These are phyloP conservation scores for Elaeis guineensis DNA, from an alignment of 176 grass and related monocot species.

Conservation along the genomic window DNA sequence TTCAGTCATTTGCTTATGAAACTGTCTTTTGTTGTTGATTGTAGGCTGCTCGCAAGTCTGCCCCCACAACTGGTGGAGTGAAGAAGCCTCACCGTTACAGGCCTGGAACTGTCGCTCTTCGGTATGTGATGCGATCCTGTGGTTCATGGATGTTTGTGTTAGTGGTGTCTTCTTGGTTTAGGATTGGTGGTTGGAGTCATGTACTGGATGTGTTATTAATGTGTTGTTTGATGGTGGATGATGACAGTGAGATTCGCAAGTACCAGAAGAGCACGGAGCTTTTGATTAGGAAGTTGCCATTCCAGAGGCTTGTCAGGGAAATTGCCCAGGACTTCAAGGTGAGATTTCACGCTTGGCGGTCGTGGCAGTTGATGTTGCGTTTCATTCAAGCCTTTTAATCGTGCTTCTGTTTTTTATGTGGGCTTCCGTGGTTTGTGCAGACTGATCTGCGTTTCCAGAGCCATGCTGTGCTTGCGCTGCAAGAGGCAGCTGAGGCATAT, in stretches of 20 bases:
- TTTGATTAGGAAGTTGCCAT: slow-evolving; percentile 58
- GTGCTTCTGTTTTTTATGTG: too few species aligned
- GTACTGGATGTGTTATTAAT: too few species aligned
- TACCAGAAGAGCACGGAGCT: slow-evolving; percentile 62
- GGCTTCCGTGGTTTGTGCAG: slow-evolving; percentile 21
- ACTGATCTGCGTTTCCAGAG: slow-evolving; percentile 68
- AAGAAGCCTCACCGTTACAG: slow-evolving; percentile 75
- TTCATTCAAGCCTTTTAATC: neutral
- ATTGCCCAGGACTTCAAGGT: slow-evolving; percentile 71
- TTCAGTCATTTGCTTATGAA: too few species aligned
- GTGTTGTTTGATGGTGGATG: neutral
- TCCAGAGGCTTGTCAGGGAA: slow-evolving; percentile 78
- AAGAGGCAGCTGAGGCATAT: slow-evolving; percentile 58
- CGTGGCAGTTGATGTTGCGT: neutral
- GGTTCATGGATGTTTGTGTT: too few species aligned
- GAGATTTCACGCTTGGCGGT: neutral
- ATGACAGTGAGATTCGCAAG: slow-evolving; percentile 46
- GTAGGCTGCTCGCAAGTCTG: slow-evolving; percentile 56
- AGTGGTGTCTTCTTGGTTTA: too few species aligned
- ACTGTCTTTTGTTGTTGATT: neutral
- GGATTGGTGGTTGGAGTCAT: too few species aligned
- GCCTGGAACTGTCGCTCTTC: slow-evolving; percentile 61
- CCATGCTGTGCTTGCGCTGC: slow-evolving; percentile 48
- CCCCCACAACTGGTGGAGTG: slow-evolving; percentile 58
- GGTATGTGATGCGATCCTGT: slow-evolving; percentile 4